Evolutionary conservation across 192 early-diverging fungal genomes (phyloP).

Genomic region (Linnemannia hyalina): DNA sequence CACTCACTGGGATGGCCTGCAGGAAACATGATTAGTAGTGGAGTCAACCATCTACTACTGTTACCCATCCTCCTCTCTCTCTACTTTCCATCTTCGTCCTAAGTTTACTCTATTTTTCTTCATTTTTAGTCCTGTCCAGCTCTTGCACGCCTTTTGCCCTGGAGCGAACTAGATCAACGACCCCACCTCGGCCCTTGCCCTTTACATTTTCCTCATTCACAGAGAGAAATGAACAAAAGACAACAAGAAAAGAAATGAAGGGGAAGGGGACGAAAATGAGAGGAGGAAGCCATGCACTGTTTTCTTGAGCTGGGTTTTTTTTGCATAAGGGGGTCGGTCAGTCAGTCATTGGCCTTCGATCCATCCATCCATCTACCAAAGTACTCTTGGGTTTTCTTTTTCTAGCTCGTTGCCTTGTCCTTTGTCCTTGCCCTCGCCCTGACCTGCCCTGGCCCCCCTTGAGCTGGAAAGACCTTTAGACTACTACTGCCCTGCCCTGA

Average conservation of each 20-base stretch:
- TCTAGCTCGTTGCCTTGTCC: background rate
- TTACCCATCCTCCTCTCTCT: background rate
- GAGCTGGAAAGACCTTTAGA: background rate
- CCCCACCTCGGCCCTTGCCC: background rate
- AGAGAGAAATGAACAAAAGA: background rate
- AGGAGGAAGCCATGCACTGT: conserved; percentile 7
- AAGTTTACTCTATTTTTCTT: background rate
- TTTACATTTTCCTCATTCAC: background rate
- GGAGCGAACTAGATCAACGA: too few relatives aligned
- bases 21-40: background rate
- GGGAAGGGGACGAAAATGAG: background rate
- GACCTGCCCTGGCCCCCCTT: background rate
- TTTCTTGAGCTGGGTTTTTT: too few relatives aligned
- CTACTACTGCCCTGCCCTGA: background rate
- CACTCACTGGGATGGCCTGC: background rate
- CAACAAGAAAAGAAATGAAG: background rate
- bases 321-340: background rate
- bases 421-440: background rate
- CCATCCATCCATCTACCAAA: background rate
- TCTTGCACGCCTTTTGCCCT: too few relatives aligned
- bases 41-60: background rate
- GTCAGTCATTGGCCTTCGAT: background rate
- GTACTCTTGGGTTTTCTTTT: background rate
- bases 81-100: background rate
- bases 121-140: too few relatives aligned